phyloP scores from a whole-genome alignment of 2,329 filamentous ascomycete species.

The Colletotrichum liriopes region DNA sequence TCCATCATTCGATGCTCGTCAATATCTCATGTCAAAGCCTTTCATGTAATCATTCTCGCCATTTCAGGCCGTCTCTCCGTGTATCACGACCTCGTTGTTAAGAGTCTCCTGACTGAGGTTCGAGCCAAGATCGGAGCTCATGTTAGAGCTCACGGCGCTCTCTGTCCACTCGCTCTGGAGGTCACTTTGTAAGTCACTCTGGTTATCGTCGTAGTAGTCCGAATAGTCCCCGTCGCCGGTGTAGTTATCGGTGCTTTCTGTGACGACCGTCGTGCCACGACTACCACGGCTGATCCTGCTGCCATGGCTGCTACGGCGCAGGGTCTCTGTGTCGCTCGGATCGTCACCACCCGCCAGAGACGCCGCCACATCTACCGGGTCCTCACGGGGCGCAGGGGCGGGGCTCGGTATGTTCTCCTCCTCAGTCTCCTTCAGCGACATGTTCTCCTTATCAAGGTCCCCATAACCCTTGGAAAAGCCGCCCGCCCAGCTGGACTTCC shows the following conservation, averaged over 20 bases:
- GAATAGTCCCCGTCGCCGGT: constrained; percentile 56
- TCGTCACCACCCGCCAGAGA: constrained; percentile 49
- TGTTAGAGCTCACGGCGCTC: constrained; percentile 51
- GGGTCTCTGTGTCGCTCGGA: constrained; percentile 67
- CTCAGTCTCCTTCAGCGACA: constrained; percentile 73
- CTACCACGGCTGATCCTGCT: constrained; percentile 52
- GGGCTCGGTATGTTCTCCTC: constrained; percentile 62
- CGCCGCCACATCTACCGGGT: constrained; percentile 35
- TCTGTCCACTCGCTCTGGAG: constrained; percentile 66
- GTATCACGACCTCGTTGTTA: constrained; percentile 51
- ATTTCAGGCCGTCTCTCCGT: constrained; percentile 47
- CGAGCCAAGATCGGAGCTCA: constrained; percentile 27
- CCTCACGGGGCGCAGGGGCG: constrained; percentile 19
- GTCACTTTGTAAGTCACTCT: constrained; percentile 36
- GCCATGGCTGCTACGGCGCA: constrained; percentile 62
- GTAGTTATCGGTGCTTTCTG: constrained; percentile 56
- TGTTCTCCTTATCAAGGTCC: constrained; percentile 75
- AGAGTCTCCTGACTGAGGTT: constrained; percentile 44
- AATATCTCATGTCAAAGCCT: neutral
- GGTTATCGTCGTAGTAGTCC: constrained; percentile 53
- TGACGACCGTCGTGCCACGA: constrained; percentile 64
- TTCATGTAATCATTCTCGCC: neutral
- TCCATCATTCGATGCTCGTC: constrained; percentile 3
- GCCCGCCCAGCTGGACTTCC: constrained; percentile 81
- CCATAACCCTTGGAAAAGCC: constrained; percentile 64